A percentile compares a stretch with the other conserved stretches of the same genome.
Conservation (phyloP, 139 green algal genomes). For the Haematococcus lacustris region DNA sequence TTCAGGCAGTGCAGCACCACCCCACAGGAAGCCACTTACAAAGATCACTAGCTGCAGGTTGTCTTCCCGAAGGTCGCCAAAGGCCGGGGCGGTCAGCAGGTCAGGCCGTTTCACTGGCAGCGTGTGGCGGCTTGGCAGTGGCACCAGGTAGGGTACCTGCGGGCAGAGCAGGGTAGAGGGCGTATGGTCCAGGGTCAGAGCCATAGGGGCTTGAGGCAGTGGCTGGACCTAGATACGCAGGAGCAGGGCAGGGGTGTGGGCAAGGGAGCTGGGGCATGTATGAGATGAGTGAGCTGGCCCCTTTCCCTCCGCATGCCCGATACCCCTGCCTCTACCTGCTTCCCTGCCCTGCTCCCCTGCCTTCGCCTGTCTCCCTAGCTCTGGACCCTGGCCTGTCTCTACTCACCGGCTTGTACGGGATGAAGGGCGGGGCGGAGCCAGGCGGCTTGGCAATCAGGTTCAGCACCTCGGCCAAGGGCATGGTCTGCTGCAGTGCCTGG, state of each 20-base stretch:
- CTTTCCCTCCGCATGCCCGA: too few species aligned
- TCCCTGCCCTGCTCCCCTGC: too few species aligned
- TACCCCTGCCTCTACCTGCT: too few species aligned
- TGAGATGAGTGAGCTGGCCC: too few species aligned
- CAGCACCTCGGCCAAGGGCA: constrained; percentile 61
- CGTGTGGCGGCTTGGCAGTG: constrained; percentile 53
- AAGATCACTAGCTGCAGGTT: constrained; percentile 58
- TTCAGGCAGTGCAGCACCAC: too few species aligned
- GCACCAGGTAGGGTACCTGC: constrained; percentile 55
- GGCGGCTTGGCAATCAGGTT: constrained; percentile 58
- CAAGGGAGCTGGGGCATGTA: too few species aligned
- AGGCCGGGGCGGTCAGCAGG: constrained; percentile 27
- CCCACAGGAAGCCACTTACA: constrained; percentile 3
- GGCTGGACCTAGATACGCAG: too few species aligned
- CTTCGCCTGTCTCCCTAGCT: too few species aligned
- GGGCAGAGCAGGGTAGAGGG: too few species aligned
- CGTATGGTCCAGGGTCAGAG: too few species aligned
- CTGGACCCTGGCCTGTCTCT: not conserved
- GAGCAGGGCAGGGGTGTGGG: too few species aligned
- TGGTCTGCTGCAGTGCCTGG: constrained; percentile 65
- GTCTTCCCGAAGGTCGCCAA: constrained; percentile 60
- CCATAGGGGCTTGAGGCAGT: too few species aligned
- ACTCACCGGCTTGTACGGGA: constrained; percentile 52
- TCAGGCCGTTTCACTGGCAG: constrained; percentile 50
- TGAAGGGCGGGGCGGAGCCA: constrained; percentile 49